These are phyloP conservation scores for Akanthomyces muscarius DNA, from an alignment of 2,329 filamentous ascomycete genomes.

Conservation along the genomic window DNA sequence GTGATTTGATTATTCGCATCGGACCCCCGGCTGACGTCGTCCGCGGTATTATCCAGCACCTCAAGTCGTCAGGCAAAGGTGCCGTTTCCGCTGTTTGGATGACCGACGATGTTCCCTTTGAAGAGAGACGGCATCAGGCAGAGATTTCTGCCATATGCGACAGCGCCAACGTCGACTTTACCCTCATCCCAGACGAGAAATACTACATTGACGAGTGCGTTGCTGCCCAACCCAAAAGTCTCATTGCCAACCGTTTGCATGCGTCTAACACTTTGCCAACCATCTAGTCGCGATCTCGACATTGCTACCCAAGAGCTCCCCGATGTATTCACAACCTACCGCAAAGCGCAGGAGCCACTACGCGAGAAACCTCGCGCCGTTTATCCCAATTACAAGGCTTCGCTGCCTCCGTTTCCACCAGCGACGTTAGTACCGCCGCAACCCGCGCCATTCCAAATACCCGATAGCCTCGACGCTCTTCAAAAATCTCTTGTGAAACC, in stretches of 20 bases:
- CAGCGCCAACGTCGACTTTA: constrained; percentile 53
- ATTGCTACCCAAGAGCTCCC: constrained; percentile 59
- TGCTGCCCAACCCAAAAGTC: background rate
- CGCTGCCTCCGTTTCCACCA: constrained; percentile 56
- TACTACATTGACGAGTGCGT: constrained; percentile 76
- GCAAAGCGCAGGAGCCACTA: constrained; percentile 69
- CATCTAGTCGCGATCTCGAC: constrained; percentile 59
- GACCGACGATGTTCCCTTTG: constrained; percentile 63
- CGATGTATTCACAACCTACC: constrained; percentile 71
- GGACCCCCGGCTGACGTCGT: constrained; percentile 60
- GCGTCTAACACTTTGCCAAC: background rate
- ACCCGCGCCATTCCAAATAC: constrained; percentile 58
- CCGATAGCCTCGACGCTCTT: constrained; percentile 49
- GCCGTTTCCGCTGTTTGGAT: constrained; percentile 66
- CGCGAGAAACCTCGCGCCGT: constrained; percentile 57
- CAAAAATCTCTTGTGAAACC: constrained; percentile 55
- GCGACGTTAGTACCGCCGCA: constrained; percentile 52
- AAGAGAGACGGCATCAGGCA: constrained; percentile 64
- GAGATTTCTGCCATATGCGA: constrained; percentile 51
- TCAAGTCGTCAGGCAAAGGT: constrained; percentile 35
- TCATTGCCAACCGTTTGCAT: background rate
- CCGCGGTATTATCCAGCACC: constrained; percentile 49
- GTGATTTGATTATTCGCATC: constrained; percentile 59
- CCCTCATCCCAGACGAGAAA: constrained; percentile 69
- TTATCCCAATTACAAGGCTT: constrained; percentile 47